These are phyloP conservation scores for Yamadazyma kanchanaburiensis DNA, from an alignment of 1,139 yeast genomes.

Conservation along the genomic window DNA sequence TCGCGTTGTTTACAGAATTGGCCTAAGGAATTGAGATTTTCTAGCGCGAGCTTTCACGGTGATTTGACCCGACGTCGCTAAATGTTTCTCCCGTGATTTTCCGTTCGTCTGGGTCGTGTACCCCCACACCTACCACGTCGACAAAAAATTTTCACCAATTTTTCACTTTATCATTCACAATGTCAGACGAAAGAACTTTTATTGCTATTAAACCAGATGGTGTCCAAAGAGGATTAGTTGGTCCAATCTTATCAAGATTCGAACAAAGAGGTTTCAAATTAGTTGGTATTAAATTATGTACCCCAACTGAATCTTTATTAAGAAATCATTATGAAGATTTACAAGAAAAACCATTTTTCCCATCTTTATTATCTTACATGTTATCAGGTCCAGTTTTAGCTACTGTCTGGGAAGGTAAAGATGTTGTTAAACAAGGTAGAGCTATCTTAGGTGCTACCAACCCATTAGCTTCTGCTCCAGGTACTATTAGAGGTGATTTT, in stretches of 20 bases:
- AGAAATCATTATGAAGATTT: constrained; percentile 95
- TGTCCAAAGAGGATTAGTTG: constrained; percentile 97
- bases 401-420: constrained; percentile 99
- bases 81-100: not conserved
- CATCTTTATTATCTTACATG: constrained; percentile 93
- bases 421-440: constrained; percentile 98
- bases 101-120: not conserved
- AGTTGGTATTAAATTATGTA: constrained; percentile 89
- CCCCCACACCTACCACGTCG: too few relatives aligned
- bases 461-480: constrained; percentile 97
- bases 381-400: constrained; percentile 98
- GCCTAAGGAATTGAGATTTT: too few relatives aligned
- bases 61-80: too few relatives aligned
- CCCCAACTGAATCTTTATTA: constrained; percentile 83
- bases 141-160: constrained; percentile 2
- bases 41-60: too few relatives aligned
- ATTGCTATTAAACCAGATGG: constrained; percentile 99
- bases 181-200: constrained; percentile 89
- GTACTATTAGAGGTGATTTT: constrained; percentile 98
- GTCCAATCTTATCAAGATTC: constrained; percentile 88
- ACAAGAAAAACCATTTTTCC: constrained; percentile 96
- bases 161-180: constrained; percentile 11
- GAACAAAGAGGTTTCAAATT: constrained; percentile 97
- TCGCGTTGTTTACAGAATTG: too few relatives aligned
- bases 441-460: constrained; percentile 98